phyloP scores from a whole-genome alignment of 805 yeast genomes.

The Saccharomycopsis capsularis region DNA sequence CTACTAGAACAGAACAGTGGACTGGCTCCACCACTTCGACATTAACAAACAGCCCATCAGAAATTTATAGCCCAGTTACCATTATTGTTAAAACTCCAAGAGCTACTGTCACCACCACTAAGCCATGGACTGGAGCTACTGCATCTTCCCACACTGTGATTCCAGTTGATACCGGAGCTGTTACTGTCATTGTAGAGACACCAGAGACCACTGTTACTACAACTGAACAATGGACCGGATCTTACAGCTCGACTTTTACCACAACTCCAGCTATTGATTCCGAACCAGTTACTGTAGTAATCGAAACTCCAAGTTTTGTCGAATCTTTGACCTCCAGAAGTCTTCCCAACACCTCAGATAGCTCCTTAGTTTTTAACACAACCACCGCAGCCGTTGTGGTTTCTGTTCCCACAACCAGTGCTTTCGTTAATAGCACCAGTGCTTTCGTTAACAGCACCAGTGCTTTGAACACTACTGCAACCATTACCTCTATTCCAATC shows the following conservation, averaged over 20 bases:
- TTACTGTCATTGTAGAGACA: constrained; percentile 1
- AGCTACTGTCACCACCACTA: constrained; percentile 2
- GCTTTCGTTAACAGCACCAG: background rate
- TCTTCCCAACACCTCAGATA: background rate
- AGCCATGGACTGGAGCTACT: background rate
- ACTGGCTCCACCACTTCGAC: constrained; percentile 11
- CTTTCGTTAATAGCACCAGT: background rate
- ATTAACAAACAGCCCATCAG: background rate
- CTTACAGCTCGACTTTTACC: background rate
- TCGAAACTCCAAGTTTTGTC: constrained; percentile 3
- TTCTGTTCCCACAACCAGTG: background rate
- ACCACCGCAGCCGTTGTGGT: background rate
- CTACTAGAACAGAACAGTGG: constrained; percentile 7
- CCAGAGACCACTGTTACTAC: constrained; percentile 1
- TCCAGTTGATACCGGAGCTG: background rate
- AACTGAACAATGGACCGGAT: constrained; percentile 2
- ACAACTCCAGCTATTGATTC: background rate
- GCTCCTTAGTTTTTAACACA: background rate
- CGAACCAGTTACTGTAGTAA: background rate
- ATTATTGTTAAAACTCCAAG: constrained; percentile 2
- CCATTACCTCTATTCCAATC: no score
- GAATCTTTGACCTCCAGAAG: background rate
- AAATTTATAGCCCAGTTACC: background rate
- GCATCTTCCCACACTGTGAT: background rate
- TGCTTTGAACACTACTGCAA: background rate